Conservation (phyloP, 176 grass and related monocot species). For the Triticum turgidum region DNA sequence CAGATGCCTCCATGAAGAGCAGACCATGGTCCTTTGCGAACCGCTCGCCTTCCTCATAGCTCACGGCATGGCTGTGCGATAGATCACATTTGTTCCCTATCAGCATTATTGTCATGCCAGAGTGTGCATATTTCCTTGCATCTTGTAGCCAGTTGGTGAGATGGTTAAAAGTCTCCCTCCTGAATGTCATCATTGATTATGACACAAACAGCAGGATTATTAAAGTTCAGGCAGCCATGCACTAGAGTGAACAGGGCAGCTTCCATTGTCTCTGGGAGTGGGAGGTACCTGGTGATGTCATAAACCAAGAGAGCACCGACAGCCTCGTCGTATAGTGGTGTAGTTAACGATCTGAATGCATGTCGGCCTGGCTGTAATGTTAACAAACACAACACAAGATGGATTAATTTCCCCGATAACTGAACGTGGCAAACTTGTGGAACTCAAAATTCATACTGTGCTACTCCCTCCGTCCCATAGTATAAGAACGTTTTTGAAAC, state of each 20-base stretch:
- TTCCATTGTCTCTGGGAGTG: neutral
- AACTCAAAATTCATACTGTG: too few species aligned
- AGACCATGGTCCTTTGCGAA: constrained; percentile 73
- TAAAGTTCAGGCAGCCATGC: neutral
- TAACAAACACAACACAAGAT: constrained; percentile 6
- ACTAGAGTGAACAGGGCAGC: neutral
- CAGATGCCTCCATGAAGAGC: constrained; percentile 83
- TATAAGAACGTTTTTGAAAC: too few species aligned
- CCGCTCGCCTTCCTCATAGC: constrained; percentile 69
- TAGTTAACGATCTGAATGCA: constrained; percentile 74
- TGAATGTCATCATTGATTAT: constrained; percentile 2
- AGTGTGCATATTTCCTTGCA: constrained; percentile 63
- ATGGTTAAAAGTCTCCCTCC: constrained; percentile 84
- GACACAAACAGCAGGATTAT: neutral
- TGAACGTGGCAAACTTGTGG: neutral
- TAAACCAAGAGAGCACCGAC: constrained; percentile 72
- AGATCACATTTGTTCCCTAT: constrained; percentile 70
- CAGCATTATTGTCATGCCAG: constrained; percentile 77
- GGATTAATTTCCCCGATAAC: neutral
- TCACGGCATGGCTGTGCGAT: constrained; percentile 63
- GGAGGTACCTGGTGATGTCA: constrained; percentile 58
- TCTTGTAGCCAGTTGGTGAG: constrained; percentile 75
- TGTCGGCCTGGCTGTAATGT: constrained; percentile 57
- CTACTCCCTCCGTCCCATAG: too few species aligned
- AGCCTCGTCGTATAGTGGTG: constrained; percentile 69